Evolutionary conservation across 257 asterid genomes (phyloP).

Genomic region (Schizonepeta tenuifolia): DNA sequence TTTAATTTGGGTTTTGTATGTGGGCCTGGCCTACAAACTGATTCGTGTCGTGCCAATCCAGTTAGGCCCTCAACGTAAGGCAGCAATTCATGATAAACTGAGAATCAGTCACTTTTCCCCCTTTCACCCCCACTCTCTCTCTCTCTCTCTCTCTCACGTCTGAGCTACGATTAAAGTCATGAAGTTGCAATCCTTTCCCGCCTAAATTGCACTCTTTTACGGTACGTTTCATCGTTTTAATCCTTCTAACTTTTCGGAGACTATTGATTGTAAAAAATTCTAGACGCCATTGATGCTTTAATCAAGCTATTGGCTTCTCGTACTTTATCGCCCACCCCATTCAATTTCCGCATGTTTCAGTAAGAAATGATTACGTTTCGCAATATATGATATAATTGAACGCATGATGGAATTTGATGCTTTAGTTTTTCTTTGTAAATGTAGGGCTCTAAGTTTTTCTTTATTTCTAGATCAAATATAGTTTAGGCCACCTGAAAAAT

Average conservation of each 20-base stretch:
- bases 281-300: slow-evolving; percentile 10
- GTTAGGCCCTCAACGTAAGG: not conserved
- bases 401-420: slow-evolving; percentile 10
- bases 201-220: slow-evolving; percentile 14
- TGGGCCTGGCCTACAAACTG: not conserved
- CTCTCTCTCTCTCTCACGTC: slow-evolving; percentile 18
- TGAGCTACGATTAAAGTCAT: slow-evolving; percentile 14
- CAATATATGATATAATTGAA: not conserved
- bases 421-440: not conserved
- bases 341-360: not conserved
- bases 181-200: slow-evolving; percentile 28
- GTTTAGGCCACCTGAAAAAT: not conserved
- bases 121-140: not conserved
- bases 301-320: not conserved
- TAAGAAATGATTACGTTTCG: not conserved
- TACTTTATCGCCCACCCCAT: not conserved
- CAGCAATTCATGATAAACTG: not conserved
- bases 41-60: not conserved
- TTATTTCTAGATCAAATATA: not conserved
- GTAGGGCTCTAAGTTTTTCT: not conserved
- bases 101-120: slow-evolving; percentile 7
- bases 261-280: not conserved
- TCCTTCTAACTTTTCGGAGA: not conserved
- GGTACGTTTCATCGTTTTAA: slow-evolving; percentile 7
- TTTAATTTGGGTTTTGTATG: not conserved